phyloP scores from a whole-genome alignment of 306 rosid genomes.

The Prunus armeniaca region DNA sequence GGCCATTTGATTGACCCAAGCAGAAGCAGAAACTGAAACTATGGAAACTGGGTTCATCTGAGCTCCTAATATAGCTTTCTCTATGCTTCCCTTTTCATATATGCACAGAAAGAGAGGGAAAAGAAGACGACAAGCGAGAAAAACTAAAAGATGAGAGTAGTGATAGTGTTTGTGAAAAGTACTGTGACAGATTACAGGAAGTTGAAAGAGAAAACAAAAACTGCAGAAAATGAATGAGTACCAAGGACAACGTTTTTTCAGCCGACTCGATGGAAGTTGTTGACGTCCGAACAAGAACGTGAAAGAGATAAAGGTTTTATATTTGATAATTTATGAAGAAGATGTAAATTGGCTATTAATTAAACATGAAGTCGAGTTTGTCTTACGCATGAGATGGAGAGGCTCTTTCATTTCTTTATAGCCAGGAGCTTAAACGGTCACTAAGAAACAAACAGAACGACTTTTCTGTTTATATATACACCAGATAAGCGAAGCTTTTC shows the following conservation, averaged over 20 bases:
- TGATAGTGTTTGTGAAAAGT: background rate
- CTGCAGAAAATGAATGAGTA: background rate
- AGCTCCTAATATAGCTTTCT: background rate
- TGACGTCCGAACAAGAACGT: background rate
- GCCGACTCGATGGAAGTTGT: background rate
- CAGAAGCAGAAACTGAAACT: background rate
- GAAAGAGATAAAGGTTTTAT: background rate
- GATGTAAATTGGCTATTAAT: no score
- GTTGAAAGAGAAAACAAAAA: background rate
- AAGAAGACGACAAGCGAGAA: background rate
- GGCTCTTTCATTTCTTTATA: no score
- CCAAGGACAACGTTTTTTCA: background rate
- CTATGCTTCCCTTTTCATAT: background rate
- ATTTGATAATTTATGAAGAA: no score
- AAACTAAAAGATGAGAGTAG: background rate
- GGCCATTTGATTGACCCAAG: conserved; percentile 20
- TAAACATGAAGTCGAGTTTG: no score
- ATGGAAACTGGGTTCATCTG: background rate
- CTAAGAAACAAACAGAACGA: no score
- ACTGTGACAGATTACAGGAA: background rate
- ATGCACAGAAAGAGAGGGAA: background rate
- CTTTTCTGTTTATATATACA: no score
- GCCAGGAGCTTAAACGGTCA: no score
- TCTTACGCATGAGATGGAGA: no score
- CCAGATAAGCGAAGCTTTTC: no score